phyloP scores from a whole-genome alignment of 495 filamentous ascomycete genomes.

The Penicillium turbatum region DNA sequence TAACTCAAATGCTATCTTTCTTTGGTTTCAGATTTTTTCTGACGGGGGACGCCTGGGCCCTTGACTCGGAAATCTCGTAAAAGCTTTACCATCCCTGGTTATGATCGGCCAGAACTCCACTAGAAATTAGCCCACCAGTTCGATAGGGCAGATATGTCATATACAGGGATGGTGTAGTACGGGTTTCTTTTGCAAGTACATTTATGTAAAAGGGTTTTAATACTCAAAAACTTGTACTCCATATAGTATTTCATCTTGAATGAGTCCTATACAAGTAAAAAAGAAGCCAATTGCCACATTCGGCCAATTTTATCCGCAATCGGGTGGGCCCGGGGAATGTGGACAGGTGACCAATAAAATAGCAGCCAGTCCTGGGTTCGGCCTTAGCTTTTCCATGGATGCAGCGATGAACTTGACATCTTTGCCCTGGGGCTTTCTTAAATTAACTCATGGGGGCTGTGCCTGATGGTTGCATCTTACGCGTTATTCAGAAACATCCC shows the following conservation, averaged over 20 bases:
- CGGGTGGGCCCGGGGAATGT: not conserved
- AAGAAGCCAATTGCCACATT: not conserved
- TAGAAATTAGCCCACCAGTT: not conserved
- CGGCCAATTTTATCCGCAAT: not conserved
- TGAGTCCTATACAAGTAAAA: not conserved
- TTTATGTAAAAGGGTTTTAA: too few relatives aligned
- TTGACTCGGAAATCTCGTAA: not conserved
- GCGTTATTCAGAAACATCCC: not conserved
- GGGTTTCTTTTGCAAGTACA: too few relatives aligned
- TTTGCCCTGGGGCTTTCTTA: not conserved
- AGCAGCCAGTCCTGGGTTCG: not conserved
- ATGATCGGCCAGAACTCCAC: not conserved
- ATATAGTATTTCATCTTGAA: not conserved
- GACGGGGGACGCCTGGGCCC: not conserved
- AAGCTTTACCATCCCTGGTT: too few relatives aligned
- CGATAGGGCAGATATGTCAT: not conserved
- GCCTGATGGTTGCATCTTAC: conserved; percentile 1
- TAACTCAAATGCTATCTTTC: not conserved
- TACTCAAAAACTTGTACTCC: not conserved
- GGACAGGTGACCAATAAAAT: not conserved
- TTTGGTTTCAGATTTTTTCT: not conserved
- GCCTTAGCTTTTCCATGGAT: not conserved
- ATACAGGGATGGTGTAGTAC: too few relatives aligned
- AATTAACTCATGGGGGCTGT: not conserved
- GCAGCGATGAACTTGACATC: too few relatives aligned